These are phyloP conservation scores for Mucor racemosus DNA, from an alignment of 371 early-diverging fungal genomes.

Conservation along the genomic window DNA sequence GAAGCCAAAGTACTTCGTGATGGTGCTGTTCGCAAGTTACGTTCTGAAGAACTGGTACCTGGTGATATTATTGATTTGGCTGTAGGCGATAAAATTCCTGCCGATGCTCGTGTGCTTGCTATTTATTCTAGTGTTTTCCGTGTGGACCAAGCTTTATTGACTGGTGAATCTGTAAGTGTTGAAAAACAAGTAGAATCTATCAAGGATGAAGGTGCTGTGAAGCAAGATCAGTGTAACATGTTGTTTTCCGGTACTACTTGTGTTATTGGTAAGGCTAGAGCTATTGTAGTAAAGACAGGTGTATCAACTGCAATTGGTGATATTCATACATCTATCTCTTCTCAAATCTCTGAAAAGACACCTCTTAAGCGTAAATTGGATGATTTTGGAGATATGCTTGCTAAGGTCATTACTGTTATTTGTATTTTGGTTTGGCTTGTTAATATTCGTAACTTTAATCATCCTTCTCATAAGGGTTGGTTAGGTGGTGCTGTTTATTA, in stretches of 20 bases:
- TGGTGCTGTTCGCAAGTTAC: conserved; percentile 69
- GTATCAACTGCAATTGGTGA: conserved; percentile 90
- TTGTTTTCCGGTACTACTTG: conserved; percentile 96
- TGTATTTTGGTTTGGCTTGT: conserved; percentile 97
- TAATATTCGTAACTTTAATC: conserved; percentile 94
- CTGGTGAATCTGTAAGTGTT: conserved; percentile 96
- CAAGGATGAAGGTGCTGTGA: conserved; percentile 76
- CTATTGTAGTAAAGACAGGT: conserved; percentile 91
- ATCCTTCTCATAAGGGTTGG: conserved; percentile 90
- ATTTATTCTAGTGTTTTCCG: conserved; percentile 83
- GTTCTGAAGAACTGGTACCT: conserved; percentile 89
- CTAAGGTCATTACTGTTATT: conserved; percentile 92
- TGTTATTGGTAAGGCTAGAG: conserved; percentile 88
- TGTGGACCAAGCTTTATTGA: conserved; percentile 94
- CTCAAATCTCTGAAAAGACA: conserved; percentile 89
- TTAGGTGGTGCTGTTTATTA: conserved; percentile 90
- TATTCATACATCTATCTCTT: conserved; percentile 87
- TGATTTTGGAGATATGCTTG: conserved; percentile 96
- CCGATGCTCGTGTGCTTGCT: conserved; percentile 87
- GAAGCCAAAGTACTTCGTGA: conserved; percentile 90
- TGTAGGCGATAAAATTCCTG: conserved; percentile 96
- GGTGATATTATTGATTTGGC: conserved; percentile 92
- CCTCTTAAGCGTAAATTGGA: conserved; percentile 94
- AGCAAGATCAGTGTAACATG: conserved; percentile 95
- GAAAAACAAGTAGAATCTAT: conserved; percentile 75